Percentiles rank a stretch among this genome's conserved stretches.
These are phyloP conservation scores for Gamarada debralockiae DNA, from an alignment of 495 filamentous ascomycete species.

Conservation along the genomic window DNA sequence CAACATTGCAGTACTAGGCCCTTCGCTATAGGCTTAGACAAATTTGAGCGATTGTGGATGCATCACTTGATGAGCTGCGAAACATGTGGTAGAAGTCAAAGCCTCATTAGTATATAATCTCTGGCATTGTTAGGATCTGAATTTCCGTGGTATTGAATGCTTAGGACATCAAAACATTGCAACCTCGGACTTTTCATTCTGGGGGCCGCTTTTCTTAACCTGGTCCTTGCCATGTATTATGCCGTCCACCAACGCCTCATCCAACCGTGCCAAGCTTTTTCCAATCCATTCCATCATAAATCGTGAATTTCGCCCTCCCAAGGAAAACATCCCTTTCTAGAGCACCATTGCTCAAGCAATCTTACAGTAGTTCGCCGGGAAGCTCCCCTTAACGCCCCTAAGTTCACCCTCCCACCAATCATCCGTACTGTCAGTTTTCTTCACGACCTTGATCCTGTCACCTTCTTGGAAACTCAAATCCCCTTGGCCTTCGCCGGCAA, in stretches of 20 bases:
- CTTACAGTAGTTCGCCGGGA: slow-evolving; percentile 86
- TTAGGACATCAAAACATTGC: no score
- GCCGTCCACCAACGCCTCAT: neutral
- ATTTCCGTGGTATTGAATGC: no score
- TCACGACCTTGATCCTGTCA: slow-evolving; percentile 77
- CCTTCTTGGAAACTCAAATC: slow-evolving; percentile 83
- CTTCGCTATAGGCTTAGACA: no score
- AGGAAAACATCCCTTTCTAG: neutral
- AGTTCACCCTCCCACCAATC: slow-evolving; percentile 97
- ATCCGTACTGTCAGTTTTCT: slow-evolving; percentile 80
- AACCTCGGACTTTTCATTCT: no score
- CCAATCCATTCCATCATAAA: neutral
- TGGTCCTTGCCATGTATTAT: no score
- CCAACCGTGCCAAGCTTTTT: neutral
- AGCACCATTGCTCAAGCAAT: slow-evolving; percentile 5
- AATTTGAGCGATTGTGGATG: no score
- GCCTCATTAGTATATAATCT: no score
- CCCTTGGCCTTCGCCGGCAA: slow-evolving; percentile 64
- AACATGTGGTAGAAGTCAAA: no score
- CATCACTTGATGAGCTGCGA: no score
- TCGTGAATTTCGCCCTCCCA: neutral
- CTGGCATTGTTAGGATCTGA: no score
- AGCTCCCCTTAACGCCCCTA: slow-evolving; percentile 66
- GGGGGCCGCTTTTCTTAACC: no score
- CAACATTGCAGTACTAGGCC: no score